These are phyloP conservation scores for Mycena indigotica DNA, from an alignment of 768 basidiomycete genomes.

Conservation along the genomic window DNA sequence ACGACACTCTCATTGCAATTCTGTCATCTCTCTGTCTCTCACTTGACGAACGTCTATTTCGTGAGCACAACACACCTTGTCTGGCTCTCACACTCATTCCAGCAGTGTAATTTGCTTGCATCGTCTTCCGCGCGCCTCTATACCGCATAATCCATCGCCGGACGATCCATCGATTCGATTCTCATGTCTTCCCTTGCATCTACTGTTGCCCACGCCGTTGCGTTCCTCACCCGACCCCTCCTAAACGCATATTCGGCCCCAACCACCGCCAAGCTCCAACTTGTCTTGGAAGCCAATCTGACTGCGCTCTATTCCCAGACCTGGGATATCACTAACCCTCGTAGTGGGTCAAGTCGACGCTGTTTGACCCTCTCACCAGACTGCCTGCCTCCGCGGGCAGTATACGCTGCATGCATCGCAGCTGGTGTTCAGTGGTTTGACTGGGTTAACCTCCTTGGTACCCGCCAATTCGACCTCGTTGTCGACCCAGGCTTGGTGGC, in stretches of 20 bases:
- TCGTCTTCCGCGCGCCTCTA: slow-evolving; percentile 35
- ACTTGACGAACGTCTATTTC: background rate
- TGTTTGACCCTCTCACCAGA: slow-evolving; percentile 72
- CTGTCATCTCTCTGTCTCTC: slow-evolving; percentile 3
- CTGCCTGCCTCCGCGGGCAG: slow-evolving; percentile 68
- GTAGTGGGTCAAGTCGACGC: slow-evolving; percentile 71
- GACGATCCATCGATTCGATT: slow-evolving; percentile 46
- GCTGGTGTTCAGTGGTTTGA: slow-evolving; percentile 78
- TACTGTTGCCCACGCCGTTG: slow-evolving; percentile 73
- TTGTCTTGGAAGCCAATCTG: slow-evolving; percentile 73
- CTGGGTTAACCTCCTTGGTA: slow-evolving; percentile 73
- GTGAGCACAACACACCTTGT: background rate
- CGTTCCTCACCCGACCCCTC: slow-evolving; percentile 72
- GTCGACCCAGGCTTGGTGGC: slow-evolving; percentile 81
- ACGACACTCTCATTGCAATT: slow-evolving; percentile 6
- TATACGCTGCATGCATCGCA: slow-evolving; percentile 71
- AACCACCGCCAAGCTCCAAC: slow-evolving; percentile 69
- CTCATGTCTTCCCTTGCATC: slow-evolving; percentile 56
- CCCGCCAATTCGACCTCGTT: slow-evolving; percentile 75
- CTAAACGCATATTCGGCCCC: slow-evolving; percentile 56
- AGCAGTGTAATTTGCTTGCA: background rate
- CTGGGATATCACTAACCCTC: background rate
- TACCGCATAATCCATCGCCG: slow-evolving; percentile 54
- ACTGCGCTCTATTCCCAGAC: slow-evolving; percentile 45
- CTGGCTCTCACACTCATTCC: background rate